Evolutionary conservation across 768 basidiomycete species (phyloP).

Genomic region (Rhizopogon rudus): DNA sequence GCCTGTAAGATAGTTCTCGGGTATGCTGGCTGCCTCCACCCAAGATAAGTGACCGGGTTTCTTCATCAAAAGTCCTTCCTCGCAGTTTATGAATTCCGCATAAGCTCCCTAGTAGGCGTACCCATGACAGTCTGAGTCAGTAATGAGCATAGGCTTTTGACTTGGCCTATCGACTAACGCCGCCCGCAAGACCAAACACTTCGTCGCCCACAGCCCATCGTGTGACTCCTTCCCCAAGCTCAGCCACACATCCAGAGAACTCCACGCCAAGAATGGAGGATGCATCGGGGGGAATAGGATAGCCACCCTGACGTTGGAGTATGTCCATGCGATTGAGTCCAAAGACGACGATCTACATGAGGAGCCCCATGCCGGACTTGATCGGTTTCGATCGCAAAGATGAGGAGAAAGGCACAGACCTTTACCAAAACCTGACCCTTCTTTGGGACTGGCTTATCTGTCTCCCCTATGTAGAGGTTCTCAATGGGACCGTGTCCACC

Average conservation of each 20-base stretch:
- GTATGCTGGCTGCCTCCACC: conserved; percentile 82
- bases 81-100: conserved; percentile 76
- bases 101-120: conserved; percentile 67
- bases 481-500: conserved; percentile 71
- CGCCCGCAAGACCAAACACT: conserved; percentile 74
- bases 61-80: conserved; percentile 58
- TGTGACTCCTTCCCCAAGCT: conserved; percentile 45
- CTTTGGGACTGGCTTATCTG: conserved; percentile 52
- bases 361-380: neutral
- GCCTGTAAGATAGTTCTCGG: conserved; percentile 89
- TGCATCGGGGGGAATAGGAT: conserved; percentile 73
- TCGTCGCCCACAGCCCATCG: conserved; percentile 62
- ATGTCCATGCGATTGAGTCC: conserved; percentile 91
- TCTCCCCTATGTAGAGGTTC: conserved; percentile 73
- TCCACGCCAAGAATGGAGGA: conserved; percentile 82
- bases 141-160: neutral
- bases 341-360: conserved; percentile 65
- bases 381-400: neutral
- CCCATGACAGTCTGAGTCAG: neutral
- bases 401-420: conserved; percentile 33
- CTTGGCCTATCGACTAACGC: conserved; percentile 46
- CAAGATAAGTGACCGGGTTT: conserved; percentile 78
- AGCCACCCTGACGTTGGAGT: conserved; percentile 62
- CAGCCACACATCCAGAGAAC: conserved; percentile 66
- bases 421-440: conserved; percentile 74